phyloP scores from a whole-genome alignment of 2,329 filamentous ascomycete genomes.

The Stemphylium lycopersici region DNA sequence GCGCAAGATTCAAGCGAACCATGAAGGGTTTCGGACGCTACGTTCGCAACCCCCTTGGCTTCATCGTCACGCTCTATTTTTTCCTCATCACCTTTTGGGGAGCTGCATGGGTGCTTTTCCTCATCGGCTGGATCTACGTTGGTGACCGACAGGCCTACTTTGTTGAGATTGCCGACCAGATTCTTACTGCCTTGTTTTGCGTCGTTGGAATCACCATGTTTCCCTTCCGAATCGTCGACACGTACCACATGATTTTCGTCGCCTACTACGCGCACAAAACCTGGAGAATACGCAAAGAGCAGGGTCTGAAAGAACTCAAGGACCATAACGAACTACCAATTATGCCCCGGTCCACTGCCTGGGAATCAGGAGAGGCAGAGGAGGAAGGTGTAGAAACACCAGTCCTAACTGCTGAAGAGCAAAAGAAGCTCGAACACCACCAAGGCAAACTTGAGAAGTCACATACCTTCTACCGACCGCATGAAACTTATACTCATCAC shows the following conservation, averaged over 20 bases:
- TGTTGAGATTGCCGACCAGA: constrained; percentile 61
- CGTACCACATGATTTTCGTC: constrained; percentile 85
- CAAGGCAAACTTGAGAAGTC: constrained; percentile 79
- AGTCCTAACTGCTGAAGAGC: constrained; percentile 68
- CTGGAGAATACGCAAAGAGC: constrained; percentile 68
- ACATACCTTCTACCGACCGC: constrained; percentile 87
- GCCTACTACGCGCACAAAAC: constrained; percentile 71
- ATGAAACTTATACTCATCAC: constrained; percentile 82
- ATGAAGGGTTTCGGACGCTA: constrained; percentile 85
- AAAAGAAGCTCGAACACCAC: constrained; percentile 73
- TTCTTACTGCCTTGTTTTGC: constrained; percentile 67
- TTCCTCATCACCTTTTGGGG: constrained; percentile 85
- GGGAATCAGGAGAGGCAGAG: constrained; percentile 49
- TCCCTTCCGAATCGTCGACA: constrained; percentile 77
- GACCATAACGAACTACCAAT: constrained; percentile 72
- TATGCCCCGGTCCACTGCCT: constrained; percentile 49
- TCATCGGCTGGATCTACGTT: constrained; percentile 88
- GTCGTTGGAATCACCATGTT: constrained; percentile 67
- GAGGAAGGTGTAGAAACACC: constrained; percentile 53
- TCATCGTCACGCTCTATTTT: constrained; percentile 85
- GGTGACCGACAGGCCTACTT: constrained; percentile 70
- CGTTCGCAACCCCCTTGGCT: constrained; percentile 72
- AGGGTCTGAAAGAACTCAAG: constrained; percentile 64
- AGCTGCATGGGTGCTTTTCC: constrained; percentile 83
- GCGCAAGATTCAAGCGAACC: constrained; percentile 76